These are phyloP conservation scores for Pseudocercospora crystallina DNA, from an alignment of 2,329 filamentous ascomycete species.

Conservation along the genomic window DNA sequence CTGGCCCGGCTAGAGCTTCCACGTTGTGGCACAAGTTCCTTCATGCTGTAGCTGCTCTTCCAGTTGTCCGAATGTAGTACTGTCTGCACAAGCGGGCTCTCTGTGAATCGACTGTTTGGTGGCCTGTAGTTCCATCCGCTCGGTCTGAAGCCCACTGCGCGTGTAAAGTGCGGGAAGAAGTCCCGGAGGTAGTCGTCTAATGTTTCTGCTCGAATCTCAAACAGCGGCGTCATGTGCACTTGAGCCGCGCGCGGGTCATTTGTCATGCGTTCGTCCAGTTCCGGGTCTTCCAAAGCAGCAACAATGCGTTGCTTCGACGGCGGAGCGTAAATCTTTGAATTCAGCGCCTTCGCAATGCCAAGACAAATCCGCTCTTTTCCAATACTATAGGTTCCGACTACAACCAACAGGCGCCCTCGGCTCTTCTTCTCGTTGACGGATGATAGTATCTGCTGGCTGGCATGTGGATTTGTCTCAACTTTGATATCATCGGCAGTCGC, in stretches of 20 bases:
- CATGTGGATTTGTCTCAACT: slow-evolving; percentile 32
- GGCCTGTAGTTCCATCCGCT: slow-evolving; percentile 93
- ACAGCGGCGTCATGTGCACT: slow-evolving; percentile 95
- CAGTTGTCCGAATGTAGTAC: slow-evolving; percentile 70
- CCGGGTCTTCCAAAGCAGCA: slow-evolving; percentile 78
- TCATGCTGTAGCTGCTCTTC: slow-evolving; percentile 69
- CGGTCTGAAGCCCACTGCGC: slow-evolving; percentile 86
- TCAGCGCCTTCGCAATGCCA: slow-evolving; percentile 81
- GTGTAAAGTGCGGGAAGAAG: slow-evolving; percentile 78
- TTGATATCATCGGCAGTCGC: slow-evolving; percentile 38
- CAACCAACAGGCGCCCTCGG: slow-evolving; percentile 74
- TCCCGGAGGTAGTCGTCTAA: slow-evolving; percentile 82
- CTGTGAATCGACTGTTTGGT: slow-evolving; percentile 60
- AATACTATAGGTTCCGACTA: slow-evolving; percentile 96
- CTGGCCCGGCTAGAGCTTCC: slow-evolving; percentile 79
- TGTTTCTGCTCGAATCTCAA: slow-evolving; percentile 89
- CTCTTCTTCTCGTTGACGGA: slow-evolving; percentile 35
- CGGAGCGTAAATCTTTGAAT: slow-evolving; percentile 86
- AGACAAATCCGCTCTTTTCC: slow-evolving; percentile 96
- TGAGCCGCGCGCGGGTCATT: slow-evolving; percentile 79
- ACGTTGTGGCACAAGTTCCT: slow-evolving; percentile 75
- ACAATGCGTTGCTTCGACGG: slow-evolving; percentile 81
- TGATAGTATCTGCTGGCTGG: slow-evolving; percentile 32
- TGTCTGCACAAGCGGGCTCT: slow-evolving; percentile 62
- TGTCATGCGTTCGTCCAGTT: slow-evolving; percentile 76